These are phyloP conservation scores for Fusarium chaquense DNA, from an alignment of 2,329 filamentous ascomycete species.

Conservation along the genomic window DNA sequence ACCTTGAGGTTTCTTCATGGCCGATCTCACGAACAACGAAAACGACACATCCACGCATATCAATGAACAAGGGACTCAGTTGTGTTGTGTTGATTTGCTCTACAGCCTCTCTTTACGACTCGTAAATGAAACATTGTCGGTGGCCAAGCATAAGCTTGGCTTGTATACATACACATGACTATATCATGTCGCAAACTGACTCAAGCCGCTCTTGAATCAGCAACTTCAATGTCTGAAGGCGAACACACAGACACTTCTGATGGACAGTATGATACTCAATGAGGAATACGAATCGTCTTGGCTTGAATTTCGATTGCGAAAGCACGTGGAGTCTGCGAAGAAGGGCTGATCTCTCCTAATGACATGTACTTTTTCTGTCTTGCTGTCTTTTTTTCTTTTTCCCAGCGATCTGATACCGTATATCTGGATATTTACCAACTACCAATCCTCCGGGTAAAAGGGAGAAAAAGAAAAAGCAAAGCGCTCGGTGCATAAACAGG, in stretches of 20 bases:
- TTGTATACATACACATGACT: not conserved
- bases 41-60: not conserved
- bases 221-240: not conserved
- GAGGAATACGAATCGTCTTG: not conserved
- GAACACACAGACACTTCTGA: not conserved
- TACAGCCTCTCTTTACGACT: slow-evolving; percentile 5
- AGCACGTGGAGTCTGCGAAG: not conserved
- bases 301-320: not conserved
- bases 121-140: not conserved
- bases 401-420: not conserved
- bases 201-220: not conserved
- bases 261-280: not conserved
- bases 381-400: not conserved
- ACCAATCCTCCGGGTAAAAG: not conserved
- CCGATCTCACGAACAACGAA: not conserved
- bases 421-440: not conserved
- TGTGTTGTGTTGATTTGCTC: not conserved
- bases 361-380: not conserved
- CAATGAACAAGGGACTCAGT: not conserved
- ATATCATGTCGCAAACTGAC: not conserved
- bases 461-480: not conserved
- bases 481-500: not conserved
- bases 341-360: not conserved
- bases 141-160: not conserved
- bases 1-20: not conserved